These are phyloP conservation scores for Helotiales sp. DNA, from an alignment of 2,329 filamentous ascomycete genomes.

Conservation along the genomic window DNA sequence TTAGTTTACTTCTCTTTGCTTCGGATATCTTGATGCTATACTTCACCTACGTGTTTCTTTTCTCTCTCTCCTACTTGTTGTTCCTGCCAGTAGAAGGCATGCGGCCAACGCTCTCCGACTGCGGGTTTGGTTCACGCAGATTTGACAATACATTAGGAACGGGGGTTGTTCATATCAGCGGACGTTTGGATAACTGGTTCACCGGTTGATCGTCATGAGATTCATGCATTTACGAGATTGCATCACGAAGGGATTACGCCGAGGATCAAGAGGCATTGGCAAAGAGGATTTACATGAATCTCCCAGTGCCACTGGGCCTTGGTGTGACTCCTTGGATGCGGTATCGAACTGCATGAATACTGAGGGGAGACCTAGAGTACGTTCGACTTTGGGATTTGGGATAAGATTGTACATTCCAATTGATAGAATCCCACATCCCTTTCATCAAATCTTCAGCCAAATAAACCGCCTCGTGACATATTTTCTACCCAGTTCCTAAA, in stretches of 20 bases:
- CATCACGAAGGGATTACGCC: constrained; percentile 14
- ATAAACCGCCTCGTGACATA: background rate
- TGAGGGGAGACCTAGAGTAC: too few species aligned
- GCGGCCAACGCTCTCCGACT: background rate
- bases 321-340: too few species aligned
- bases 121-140: constrained; percentile 12
- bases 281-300: too few species aligned
- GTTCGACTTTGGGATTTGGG: too few species aligned
- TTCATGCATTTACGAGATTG: constrained; percentile 19
- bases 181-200: constrained; percentile 15
- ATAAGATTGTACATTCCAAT: background rate
- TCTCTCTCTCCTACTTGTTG: constrained; percentile 18
- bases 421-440: too few species aligned
- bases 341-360: too few species aligned
- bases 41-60: constrained; percentile 14
- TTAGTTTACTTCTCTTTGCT: constrained; percentile 17
- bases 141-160: constrained; percentile 17
- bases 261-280: constrained; percentile 21
- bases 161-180: constrained; percentile 15
- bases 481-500: background rate
- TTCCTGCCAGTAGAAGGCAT: constrained; percentile 17
- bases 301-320: too few species aligned
- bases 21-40: constrained; percentile 17
- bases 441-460: background rate
- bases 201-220: constrained; percentile 2